These are phyloP conservation scores for Phyllosticta ampelicida DNA, from an alignment of 2,329 filamentous ascomycete genomes.

Conservation along the genomic window DNA sequence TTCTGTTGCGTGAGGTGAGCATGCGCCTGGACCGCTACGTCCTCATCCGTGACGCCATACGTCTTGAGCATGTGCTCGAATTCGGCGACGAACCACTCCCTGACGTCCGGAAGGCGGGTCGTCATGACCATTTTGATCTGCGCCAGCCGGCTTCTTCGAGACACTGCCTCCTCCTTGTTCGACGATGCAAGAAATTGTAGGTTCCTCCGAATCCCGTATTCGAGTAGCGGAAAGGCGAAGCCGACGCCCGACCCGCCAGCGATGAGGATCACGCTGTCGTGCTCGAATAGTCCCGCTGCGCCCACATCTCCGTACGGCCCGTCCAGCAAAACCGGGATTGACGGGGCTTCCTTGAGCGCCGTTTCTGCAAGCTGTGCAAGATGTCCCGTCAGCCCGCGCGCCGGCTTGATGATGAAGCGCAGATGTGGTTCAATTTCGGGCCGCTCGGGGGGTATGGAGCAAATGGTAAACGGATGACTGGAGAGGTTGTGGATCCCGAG, in stretches of 20 bases:
- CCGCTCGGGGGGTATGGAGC: conserved; percentile 32
- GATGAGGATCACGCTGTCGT: conserved; percentile 38
- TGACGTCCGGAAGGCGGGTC: conserved; percentile 2
- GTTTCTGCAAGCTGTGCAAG: conserved; percentile 32
- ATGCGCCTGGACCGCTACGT: conserved; percentile 1
- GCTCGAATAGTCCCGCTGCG: conserved; percentile 19
- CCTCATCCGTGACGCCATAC: not conserved
- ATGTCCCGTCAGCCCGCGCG: conserved; percentile 39
- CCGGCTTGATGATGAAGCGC: conserved; percentile 43
- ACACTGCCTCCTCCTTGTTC: not conserved
- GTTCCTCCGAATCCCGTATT: conserved; percentile 24
- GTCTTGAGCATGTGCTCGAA: conserved; percentile 1
- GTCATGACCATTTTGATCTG: conserved; percentile 2
- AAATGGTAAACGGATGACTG: conserved; percentile 46
- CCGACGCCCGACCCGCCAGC: conserved; percentile 48
- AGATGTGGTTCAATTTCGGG: conserved; percentile 24
- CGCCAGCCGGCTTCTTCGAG: not conserved
- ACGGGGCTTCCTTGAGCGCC: conserved; percentile 19
- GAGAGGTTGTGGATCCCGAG: conserved; percentile 35
- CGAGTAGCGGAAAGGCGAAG: conserved; percentile 40
- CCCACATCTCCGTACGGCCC: conserved; percentile 49
- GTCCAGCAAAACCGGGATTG: conserved; percentile 42
- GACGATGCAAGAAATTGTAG: not conserved
- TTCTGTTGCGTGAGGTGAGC: conserved; percentile 7
- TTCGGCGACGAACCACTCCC: conserved; percentile 7